These are phyloP conservation scores for Verticillium nubilum DNA, from an alignment of 2,329 filamentous ascomycete genomes.

Conservation along the genomic window DNA sequence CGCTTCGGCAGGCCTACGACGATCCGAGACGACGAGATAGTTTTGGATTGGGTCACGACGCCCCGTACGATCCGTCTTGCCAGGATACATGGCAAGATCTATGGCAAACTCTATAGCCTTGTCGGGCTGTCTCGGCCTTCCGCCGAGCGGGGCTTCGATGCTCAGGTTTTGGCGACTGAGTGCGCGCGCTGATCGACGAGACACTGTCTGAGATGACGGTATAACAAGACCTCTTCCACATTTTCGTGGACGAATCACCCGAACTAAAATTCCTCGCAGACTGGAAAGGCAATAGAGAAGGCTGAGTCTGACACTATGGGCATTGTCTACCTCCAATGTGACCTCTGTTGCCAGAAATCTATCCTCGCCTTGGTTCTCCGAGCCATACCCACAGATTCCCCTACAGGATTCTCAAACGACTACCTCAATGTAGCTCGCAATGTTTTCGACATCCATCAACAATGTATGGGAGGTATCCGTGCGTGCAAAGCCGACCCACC, in stretches of 20 bases:
- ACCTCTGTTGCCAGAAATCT: conserved; percentile 27
- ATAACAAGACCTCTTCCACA: conserved; percentile 17
- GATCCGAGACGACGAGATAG: conserved; percentile 12
- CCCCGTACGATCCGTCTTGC: neutral
- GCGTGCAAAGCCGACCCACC: conserved; percentile 17
- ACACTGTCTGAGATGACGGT: neutral
- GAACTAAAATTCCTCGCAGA: neutral
- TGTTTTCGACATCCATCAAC: conserved; percentile 25
- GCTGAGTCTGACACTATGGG: conserved; percentile 17
- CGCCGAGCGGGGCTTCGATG: conserved; percentile 12
- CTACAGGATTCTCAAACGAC: conserved; percentile 15
- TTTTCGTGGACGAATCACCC: conserved; percentile 9
- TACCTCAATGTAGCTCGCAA: conserved; percentile 26
- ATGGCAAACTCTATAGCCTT: conserved; percentile 23
- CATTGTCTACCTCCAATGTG: conserved; percentile 22
- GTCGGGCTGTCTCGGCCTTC: conserved; percentile 11
- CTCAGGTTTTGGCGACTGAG: conserved; percentile 21
- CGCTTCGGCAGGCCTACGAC: conserved; percentile 26
- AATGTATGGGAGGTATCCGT: conserved; percentile 20
- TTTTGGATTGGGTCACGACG: neutral
- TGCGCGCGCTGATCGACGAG: neutral
- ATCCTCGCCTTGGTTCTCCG: conserved; percentile 26
- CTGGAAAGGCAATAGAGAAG: conserved; percentile 16
- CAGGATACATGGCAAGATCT: neutral
- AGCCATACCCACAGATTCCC: conserved; percentile 13